phyloP scores from a whole-genome alignment of 768 basidiomycete species.

The Mycena crocata region DNA sequence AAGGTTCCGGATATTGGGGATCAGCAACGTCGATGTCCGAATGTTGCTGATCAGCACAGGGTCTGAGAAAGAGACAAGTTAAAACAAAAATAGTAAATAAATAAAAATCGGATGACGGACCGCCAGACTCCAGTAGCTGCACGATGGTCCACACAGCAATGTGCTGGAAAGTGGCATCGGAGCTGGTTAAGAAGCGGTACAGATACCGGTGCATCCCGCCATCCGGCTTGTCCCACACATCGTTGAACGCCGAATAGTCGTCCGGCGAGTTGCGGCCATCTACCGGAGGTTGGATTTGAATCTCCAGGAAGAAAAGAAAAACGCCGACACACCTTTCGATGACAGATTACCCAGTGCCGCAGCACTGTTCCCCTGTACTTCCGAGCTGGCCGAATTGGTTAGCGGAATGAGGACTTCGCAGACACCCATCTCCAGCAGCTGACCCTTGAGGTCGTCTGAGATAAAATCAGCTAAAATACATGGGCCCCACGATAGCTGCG shows the following conservation, averaged over 20 bases:
- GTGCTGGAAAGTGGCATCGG: conserved; percentile 98
- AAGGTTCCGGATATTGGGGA: conserved; percentile 88
- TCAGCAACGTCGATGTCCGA: conserved; percentile 81
- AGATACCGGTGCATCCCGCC: conserved; percentile 97
- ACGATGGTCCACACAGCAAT: conserved; percentile 99
- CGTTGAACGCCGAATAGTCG: conserved; percentile 97
- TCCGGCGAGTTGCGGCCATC: conserved; percentile 81
- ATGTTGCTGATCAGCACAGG: conserved; percentile 92
- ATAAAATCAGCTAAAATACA: conserved; percentile 19
- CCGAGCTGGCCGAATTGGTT: conserved; percentile 95
- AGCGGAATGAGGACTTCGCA: conserved; percentile 97
- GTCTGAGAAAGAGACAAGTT: conserved; percentile 59
- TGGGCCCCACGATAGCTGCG: conserved; percentile 40
- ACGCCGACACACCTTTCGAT: conserved; percentile 73
- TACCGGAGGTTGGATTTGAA: conserved; percentile 41
- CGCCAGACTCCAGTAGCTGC: conserved; percentile 95
- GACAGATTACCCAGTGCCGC: conserved; percentile 98
- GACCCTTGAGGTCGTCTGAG: conserved; percentile 95
- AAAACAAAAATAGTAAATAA: neutral
- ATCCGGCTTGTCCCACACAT: conserved; percentile 98
- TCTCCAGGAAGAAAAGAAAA: neutral
- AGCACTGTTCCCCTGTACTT: conserved; percentile 98
- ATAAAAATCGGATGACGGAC: conserved; percentile 49
- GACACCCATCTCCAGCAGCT: conserved; percentile 97
- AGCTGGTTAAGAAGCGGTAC: conserved; percentile 90